phyloP scores from a whole-genome alignment of 1,284 basidiomycete genomes.

The Farysia itapuensis region DNA sequence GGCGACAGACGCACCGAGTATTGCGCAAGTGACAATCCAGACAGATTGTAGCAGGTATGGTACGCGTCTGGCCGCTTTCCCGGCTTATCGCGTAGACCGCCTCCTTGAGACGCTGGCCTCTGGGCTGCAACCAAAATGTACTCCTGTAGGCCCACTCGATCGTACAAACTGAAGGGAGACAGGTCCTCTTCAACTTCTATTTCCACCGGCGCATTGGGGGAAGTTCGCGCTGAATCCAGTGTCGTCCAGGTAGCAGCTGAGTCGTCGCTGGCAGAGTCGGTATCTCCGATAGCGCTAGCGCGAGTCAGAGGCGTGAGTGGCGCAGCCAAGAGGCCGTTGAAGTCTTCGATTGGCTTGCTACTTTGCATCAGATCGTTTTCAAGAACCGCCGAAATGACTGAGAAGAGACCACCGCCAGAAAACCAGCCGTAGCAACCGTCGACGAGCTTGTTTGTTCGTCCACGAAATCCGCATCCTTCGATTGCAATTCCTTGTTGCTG shows the following conservation, averaged over 20 bases:
- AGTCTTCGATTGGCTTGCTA: slow-evolving; percentile 16
- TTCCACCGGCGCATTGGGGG: background rate
- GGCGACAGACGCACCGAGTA: slow-evolving; percentile 41
- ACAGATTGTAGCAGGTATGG: slow-evolving; percentile 59
- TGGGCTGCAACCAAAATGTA: slow-evolving; percentile 87
- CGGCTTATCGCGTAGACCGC: slow-evolving; percentile 91
- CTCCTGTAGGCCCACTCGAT: slow-evolving; percentile 73
- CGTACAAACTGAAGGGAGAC: slow-evolving; percentile 33
- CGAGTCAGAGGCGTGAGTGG: slow-evolving; percentile 2
- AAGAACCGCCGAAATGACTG: slow-evolving; percentile 71
- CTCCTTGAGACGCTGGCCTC: slow-evolving; percentile 64
- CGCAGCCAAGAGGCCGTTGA: slow-evolving; percentile 23
- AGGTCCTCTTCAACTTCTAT: slow-evolving; percentile 15
- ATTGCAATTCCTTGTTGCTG: slow-evolving; percentile 81
- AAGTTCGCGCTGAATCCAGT: background rate
- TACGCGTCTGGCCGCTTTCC: slow-evolving; percentile 70
- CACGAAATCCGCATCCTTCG: slow-evolving; percentile 89
- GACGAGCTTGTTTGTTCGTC: slow-evolving; percentile 94
- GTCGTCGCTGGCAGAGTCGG: slow-evolving; percentile 2
- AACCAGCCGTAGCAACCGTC: slow-evolving; percentile 99
- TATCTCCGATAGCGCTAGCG: slow-evolving; percentile 2
- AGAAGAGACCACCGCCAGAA: slow-evolving; percentile 86
- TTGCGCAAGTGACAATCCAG: slow-evolving; percentile 50
- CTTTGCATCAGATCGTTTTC: slow-evolving; percentile 60
- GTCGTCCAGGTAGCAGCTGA: slow-evolving; percentile 20